These are phyloP conservation scores for Wickerhamomyces chaumierensis DNA, from an alignment of 805 yeast genomes.

Conservation along the genomic window DNA sequence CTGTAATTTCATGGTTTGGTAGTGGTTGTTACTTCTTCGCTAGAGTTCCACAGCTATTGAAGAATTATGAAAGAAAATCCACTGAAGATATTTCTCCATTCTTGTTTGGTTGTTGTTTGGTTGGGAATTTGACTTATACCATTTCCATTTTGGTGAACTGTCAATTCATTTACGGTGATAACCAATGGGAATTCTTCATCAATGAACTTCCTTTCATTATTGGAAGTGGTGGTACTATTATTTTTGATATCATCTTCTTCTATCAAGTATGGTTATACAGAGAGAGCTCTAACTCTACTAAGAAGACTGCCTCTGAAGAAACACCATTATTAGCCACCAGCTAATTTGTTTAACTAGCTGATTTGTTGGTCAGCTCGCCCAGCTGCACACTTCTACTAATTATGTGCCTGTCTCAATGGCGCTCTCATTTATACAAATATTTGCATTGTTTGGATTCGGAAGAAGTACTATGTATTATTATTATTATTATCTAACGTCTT, in stretches of 20 bases:
- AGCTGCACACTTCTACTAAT: too few species aligned
- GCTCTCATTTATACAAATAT: too few species aligned
- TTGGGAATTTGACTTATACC: conserved; percentile 72
- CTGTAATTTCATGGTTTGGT: conserved; percentile 64
- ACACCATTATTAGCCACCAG: conserved; percentile 6
- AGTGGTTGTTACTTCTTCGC: conserved; percentile 66
- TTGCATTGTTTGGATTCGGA: too few species aligned
- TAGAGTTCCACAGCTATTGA: conserved; percentile 74
- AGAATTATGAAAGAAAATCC: conserved; percentile 67
- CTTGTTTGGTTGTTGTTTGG: conserved; percentile 65
- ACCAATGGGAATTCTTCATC: conserved; percentile 36
- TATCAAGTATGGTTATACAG: conserved; percentile 40
- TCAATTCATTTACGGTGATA: conserved; percentile 29
- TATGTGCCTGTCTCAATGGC: too few species aligned
- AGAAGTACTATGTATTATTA: too few species aligned
- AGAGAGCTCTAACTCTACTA: conserved; percentile 1
- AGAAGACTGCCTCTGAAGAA: conserved; percentile 5
- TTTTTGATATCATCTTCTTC: conserved; percentile 63
- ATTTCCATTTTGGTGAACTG: conserved; percentile 61
- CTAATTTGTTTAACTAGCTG: too few species aligned
- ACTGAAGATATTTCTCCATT: conserved; percentile 81
- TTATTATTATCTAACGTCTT: too few species aligned
- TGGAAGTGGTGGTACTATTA: conserved; percentile 78
- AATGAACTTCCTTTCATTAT: conserved; percentile 73
- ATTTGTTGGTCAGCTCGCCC: too few species aligned